A percentile compares a stretch with the other conserved stretches of the same genome.
These are phyloP conservation scores for Kurtzmaniella quercitrusa DNA, from an alignment of 1,139 yeast species.

Conservation along the genomic window DNA sequence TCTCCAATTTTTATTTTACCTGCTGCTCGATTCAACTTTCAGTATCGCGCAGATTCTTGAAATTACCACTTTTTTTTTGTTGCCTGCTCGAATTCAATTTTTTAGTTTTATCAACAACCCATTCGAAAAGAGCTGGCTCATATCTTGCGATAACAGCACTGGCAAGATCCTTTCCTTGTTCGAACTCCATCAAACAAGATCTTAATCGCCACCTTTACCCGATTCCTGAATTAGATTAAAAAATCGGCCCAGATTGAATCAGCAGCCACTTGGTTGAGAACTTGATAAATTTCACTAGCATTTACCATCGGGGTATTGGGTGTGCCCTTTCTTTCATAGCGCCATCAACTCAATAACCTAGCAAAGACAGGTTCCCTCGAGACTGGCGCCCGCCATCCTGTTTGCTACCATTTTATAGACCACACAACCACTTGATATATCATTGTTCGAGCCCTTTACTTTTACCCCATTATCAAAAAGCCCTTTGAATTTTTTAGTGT, in stretches of 20 bases:
- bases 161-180: neutral
- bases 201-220: neutral
- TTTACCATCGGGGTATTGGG: neutral
- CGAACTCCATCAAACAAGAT: neutral
- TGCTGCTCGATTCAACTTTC: neutral
- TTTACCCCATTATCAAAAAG: neutral
- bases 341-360: neutral
- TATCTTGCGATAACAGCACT: neutral
- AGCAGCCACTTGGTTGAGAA: neutral
- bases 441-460: neutral
- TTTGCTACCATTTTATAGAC: neutral
- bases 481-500: neutral
- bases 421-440: neutral
- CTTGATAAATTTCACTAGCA: neutral
- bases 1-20: neutral
- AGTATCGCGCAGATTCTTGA: neutral
- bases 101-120: conserved; percentile 3
- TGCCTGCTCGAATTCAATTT: neutral
- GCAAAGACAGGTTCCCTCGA: neutral
- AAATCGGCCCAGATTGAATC: neutral
- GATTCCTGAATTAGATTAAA: neutral
- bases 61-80: conserved; percentile 2
- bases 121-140: neutral
- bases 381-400: neutral
- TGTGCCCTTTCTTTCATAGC: neutral